Evolutionary conservation across 768 basidiomycete species (phyloP).

Genomic region (Amanita thiersii): DNA sequence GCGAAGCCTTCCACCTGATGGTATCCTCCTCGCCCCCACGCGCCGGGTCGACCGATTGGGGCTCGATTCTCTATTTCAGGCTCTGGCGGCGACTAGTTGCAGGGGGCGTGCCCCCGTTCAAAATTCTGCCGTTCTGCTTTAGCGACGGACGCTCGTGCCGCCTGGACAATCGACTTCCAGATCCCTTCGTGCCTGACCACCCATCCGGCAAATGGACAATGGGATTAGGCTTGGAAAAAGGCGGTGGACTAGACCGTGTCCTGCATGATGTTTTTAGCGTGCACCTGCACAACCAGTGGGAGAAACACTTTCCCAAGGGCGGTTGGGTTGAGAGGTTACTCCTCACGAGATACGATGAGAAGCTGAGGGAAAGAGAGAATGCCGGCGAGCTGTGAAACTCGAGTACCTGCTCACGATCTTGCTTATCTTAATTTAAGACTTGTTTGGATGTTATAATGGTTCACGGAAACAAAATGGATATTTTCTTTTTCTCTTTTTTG

Average conservation of each 20-base stretch:
- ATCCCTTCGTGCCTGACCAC: constrained; percentile 68
- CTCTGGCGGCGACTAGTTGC: constrained; percentile 82
- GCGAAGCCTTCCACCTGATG: constrained; percentile 95
- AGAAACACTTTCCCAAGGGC: constrained; percentile 69
- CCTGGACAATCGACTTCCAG: constrained; percentile 88
- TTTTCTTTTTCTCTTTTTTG: no score
- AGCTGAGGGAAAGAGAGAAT: constrained; percentile 15
- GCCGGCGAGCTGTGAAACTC: background rate
- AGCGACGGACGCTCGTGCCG: constrained; percentile 86
- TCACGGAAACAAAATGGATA: no score
- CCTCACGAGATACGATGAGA: constrained; percentile 50
- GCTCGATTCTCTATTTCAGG: constrained; percentile 83
- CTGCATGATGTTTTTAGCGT: constrained; percentile 75
- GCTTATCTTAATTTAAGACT: background rate
- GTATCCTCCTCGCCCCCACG: constrained; percentile 62
- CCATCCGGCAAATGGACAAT: constrained; percentile 57
- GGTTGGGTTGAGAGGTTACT: constrained; percentile 88
- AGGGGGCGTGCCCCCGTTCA: constrained; percentile 71
- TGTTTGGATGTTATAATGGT: no score
- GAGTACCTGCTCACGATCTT: background rate
- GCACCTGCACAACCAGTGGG: constrained; percentile 96
- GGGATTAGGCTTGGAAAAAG: constrained; percentile 51
- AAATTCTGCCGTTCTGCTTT: constrained; percentile 93
- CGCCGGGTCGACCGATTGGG: constrained; percentile 87
- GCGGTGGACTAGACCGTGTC: constrained; percentile 53